phyloP scores from a whole-genome alignment of 2,329 filamentous ascomycete species.

The Monilinia vaccinii-corymbosi region DNA sequence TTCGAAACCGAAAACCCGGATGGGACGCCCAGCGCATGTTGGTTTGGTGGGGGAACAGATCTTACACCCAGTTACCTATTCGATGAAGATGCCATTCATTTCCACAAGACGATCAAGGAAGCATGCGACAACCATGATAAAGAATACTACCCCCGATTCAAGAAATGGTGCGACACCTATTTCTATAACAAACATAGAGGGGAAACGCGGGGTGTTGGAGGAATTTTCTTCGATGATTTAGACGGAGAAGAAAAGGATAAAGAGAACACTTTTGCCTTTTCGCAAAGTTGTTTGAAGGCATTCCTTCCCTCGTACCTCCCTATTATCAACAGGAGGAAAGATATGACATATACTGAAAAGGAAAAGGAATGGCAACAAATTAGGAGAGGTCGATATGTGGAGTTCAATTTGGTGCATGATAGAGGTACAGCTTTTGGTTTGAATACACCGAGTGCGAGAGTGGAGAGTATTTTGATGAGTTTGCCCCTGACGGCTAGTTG shows the following conservation, averaged over 20 bases:
- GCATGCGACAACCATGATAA: conserved; percentile 91
- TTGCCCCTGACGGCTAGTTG: conserved; percentile 85
- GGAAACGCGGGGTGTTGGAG: conserved; percentile 80
- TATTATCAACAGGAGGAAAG: conserved; percentile 79
- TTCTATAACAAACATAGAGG: conserved; percentile 88
- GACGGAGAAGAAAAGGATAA: conserved; percentile 79
- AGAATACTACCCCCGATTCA: conserved; percentile 87
- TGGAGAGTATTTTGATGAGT: conserved; percentile 98
- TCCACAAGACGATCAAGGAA: conserved; percentile 88
- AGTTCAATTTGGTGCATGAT: conserved; percentile 97
- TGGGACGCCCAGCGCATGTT: conserved; percentile 80
- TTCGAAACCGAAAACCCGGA: conserved; percentile 90
- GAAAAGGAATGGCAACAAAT: conserved; percentile 98
- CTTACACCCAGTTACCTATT: conserved; percentile 90
- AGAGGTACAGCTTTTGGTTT: conserved; percentile 89
- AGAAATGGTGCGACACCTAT: conserved; percentile 97
- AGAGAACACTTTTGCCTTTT: conserved; percentile 83
- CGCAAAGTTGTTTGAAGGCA: conserved; percentile 73
- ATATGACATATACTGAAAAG: conserved; percentile 77
- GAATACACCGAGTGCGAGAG: conserved; percentile 80
- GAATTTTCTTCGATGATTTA: conserved; percentile 98
- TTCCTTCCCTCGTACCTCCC: conserved; percentile 89
- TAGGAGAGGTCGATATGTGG: conserved; percentile 87
- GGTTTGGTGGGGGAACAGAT: conserved; percentile 95
- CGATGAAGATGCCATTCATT: conserved; percentile 94